Conservation (phyloP, 2,329 filamentous ascomycete species). For the Zarea fungicola region DNA sequence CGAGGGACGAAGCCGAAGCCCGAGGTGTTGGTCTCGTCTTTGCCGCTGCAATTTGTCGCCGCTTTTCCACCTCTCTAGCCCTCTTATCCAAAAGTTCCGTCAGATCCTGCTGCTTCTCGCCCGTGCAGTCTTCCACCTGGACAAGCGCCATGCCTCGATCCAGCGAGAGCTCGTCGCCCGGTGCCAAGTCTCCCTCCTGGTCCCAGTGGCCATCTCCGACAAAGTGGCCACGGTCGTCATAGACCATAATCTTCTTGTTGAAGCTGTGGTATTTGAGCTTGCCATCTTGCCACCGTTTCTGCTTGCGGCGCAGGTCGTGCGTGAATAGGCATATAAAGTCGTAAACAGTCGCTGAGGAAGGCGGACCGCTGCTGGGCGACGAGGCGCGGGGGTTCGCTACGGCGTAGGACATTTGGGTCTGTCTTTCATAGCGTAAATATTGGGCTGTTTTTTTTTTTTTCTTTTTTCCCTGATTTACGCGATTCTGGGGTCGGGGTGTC, state of each 20-base stretch:
- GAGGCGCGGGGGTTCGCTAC: constrained; percentile 11
- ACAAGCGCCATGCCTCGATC: constrained; percentile 73
- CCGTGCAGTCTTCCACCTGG: constrained; percentile 72
- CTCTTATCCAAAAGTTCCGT: constrained; percentile 69
- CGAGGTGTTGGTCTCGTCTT: constrained; percentile 23
- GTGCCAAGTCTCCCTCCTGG: constrained; percentile 60
- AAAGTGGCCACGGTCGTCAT: constrained; percentile 73
- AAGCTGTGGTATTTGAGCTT: constrained; percentile 82
- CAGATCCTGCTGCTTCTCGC: constrained; percentile 70
- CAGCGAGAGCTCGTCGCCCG: constrained; percentile 77
- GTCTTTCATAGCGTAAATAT: not conserved
- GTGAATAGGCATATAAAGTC: constrained; percentile 86
- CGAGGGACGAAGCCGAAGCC: not conserved
- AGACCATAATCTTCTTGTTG: constrained; percentile 87
- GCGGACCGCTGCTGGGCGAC: constrained; percentile 2
- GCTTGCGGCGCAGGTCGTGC: constrained; percentile 76
- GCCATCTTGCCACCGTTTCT: constrained; percentile 93
- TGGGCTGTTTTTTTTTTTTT: no score
- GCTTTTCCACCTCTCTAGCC: constrained; percentile 49
- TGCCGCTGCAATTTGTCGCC: constrained; percentile 40
- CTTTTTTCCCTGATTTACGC: not conserved
- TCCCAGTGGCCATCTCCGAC: constrained; percentile 83
- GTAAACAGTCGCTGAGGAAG: constrained; percentile 66
- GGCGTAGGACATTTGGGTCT: constrained; percentile 11
- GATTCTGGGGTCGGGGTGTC: constrained; percentile 17